Percentiles rank a stretch among this genome's conserved stretches.
These are phyloP conservation scores for Byssoonygena ceratinophila DNA, from an alignment of 2,329 filamentous ascomycete species.

Conservation along the genomic window DNA sequence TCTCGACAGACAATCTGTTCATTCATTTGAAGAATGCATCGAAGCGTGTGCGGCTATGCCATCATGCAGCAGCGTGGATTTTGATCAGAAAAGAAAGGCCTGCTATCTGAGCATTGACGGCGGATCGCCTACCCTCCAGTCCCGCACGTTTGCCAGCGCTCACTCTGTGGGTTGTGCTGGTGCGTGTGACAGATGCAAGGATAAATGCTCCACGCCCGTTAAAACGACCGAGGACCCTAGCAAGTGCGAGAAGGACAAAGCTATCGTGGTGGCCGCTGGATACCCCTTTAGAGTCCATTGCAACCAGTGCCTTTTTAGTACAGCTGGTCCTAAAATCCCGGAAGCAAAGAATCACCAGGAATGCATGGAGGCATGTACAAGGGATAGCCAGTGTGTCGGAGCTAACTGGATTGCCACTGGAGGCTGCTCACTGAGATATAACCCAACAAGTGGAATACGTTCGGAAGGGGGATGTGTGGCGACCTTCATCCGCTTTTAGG, in stretches of 20 bases:
- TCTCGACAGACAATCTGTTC: not conserved
- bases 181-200: not conserved
- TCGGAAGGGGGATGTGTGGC: not conserved
- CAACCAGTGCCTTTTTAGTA: not conserved
- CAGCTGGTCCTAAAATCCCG: not conserved
- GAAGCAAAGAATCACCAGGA: not conserved
- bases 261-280: not conserved
- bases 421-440: not conserved
- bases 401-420: not conserved
- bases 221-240: not conserved
- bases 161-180: not conserved
- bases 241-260: not conserved
- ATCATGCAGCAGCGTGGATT: not conserved
- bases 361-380: not conserved
- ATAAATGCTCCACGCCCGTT: not conserved
- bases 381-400: not conserved
- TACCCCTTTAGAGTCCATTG: not conserved
- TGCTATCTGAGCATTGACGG: not conserved
- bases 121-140: not conserved
- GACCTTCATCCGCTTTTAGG: not conserved
- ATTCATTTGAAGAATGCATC: not conserved
- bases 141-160: not conserved
- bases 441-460: not conserved
- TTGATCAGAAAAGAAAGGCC: not conserved
- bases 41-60: not conserved